A percentile compares a stretch with the other conserved stretches of the same genome.
Conservation (phyloP, 2,329 filamentous ascomycete species). For the Aspergillus pseudoterreus region DNA sequence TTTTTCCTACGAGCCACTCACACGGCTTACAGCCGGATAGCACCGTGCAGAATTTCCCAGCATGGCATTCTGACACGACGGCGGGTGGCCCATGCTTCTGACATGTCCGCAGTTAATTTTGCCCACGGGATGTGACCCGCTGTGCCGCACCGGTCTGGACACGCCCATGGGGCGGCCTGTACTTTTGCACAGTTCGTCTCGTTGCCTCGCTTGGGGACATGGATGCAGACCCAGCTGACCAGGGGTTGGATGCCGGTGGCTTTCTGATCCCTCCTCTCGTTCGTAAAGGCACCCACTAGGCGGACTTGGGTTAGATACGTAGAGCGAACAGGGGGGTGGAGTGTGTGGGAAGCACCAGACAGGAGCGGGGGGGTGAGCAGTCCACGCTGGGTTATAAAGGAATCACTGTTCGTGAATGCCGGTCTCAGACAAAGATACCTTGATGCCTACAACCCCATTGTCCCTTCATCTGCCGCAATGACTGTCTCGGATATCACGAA, state of each 20-base stretch:
- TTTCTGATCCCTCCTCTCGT: too few relatives aligned
- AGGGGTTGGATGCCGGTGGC: background rate
- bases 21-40: too few relatives aligned
- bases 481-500: background rate
- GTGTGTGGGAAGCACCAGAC: background rate
- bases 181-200: background rate
- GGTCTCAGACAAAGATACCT: background rate
- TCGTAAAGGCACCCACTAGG: too few relatives aligned
- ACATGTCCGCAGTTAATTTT: background rate
- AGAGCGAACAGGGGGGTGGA: background rate
- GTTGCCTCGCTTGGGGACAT: too few relatives aligned
- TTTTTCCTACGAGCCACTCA: too few relatives aligned
- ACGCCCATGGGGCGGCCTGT: background rate
- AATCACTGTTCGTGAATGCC: background rate
- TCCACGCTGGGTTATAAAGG: background rate
- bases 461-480: background rate
- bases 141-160: background rate
- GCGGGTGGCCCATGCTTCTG: background rate
- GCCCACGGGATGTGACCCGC: background rate
- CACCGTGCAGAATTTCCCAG: too few relatives aligned
- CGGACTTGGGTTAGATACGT: too few relatives aligned
- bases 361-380: background rate
- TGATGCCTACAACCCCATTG: background rate
- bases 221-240: background rate
- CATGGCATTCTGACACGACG: background rate